A percentile compares a stretch with the other conserved stretches of the same genome.
These are phyloP conservation scores for Tylopilus microsporus DNA, from an alignment of 1,284 basidiomycete genomes.

Conservation along the genomic window DNA sequence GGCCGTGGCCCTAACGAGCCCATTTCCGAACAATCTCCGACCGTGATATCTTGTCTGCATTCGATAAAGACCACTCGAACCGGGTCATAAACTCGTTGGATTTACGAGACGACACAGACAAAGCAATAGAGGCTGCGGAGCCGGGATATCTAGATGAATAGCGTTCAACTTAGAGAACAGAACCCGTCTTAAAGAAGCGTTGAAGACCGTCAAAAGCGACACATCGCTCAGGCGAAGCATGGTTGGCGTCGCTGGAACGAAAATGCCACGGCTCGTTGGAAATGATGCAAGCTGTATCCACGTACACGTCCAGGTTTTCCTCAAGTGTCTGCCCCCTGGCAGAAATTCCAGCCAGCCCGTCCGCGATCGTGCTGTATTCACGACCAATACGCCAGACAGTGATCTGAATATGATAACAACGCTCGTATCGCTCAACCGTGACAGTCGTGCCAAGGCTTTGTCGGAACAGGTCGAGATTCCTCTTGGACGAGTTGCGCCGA, in stretches of 20 bases:
- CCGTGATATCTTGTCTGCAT: too few species aligned
- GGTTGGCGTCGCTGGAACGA: neutral
- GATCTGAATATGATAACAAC: neutral
- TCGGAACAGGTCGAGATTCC: neutral
- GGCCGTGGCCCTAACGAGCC: too few species aligned
- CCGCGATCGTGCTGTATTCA: neutral
- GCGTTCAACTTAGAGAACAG: neutral
- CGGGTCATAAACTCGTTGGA: too few species aligned
- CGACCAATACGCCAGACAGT: conserved; percentile 4
- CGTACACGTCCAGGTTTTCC: neutral
- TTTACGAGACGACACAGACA: too few species aligned
- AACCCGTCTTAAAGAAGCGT: neutral
- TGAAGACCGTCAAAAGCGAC: neutral
- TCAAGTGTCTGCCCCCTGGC: neutral
- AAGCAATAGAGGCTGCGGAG: too few species aligned
- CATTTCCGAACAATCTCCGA: too few species aligned
- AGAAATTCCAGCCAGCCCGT: neutral
- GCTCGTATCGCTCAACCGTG: neutral
- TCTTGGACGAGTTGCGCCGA: neutral
- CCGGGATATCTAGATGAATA: too few species aligned
- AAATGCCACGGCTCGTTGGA: too few species aligned
- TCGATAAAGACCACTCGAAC: too few species aligned
- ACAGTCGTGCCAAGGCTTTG: neutral
- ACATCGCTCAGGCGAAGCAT: neutral
- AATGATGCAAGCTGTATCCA: neutral